Evolutionary conservation across 2,329 filamentous ascomycete genomes (phyloP).

Genomic region (Ambrosiella xylebori): DNA sequence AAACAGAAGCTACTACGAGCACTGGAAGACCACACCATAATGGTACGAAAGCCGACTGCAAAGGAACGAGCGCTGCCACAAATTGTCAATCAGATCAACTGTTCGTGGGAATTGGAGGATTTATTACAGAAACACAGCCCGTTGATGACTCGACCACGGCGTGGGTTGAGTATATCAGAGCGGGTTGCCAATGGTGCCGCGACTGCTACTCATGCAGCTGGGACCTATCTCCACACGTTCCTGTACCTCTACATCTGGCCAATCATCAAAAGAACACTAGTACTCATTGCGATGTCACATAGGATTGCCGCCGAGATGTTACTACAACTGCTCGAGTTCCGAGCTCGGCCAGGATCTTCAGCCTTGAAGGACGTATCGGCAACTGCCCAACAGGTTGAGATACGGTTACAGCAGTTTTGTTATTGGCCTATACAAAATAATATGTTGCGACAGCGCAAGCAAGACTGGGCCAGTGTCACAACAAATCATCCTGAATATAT

Average conservation of each 20-base stretch:
- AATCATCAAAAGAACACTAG: conserved; percentile 52
- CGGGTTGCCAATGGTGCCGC: conserved; percentile 85
- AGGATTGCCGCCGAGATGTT: conserved; percentile 66
- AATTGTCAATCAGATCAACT: conserved; percentile 90
- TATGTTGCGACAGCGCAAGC: conserved; percentile 72
- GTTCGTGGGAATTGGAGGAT: conserved; percentile 74
- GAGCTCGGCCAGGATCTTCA: conserved; percentile 56
- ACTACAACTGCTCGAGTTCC: conserved; percentile 68
- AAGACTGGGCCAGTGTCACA: conserved; percentile 89
- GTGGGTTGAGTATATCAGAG: conserved; percentile 83
- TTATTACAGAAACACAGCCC: conserved; percentile 78
- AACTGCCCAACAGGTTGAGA: conserved; percentile 93
- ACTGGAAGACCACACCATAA: conserved; percentile 62
- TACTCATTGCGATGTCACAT: conserved; percentile 63
- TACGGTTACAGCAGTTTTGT: conserved; percentile 91
- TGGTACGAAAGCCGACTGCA: conserved; percentile 55
- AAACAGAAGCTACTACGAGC: conserved; percentile 63
- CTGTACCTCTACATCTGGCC: conserved; percentile 65
- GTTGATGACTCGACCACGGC: conserved; percentile 63
- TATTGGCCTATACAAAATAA: conserved; percentile 98
- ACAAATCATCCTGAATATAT: conserved; percentile 96
- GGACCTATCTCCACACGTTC: conserved; percentile 51
- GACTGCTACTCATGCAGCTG: conserved; percentile 60
- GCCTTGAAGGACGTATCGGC: conserved; percentile 92
- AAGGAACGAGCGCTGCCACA: conserved; percentile 67